phyloP scores from a whole-genome alignment of 306 rosid species.

The Styphnolobium japonicum region DNA sequence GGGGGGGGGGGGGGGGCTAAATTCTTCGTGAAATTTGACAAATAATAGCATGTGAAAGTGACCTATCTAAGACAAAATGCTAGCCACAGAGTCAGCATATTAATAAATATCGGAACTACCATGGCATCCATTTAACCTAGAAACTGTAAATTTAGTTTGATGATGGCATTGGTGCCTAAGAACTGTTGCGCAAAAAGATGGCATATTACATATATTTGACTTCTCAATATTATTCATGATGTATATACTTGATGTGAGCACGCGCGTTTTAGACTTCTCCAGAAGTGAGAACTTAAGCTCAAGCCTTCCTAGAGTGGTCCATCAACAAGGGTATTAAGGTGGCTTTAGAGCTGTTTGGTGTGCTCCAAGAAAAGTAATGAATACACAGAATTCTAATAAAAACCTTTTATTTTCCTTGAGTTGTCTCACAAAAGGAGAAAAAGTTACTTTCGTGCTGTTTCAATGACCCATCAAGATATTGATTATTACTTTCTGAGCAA shows the following conservation, averaged over 20 bases:
- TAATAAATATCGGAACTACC: not conserved
- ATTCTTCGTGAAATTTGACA: not conserved
- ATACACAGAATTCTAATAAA: not conserved
- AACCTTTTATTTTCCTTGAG: not conserved
- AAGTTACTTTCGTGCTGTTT: not conserved
- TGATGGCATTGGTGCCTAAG: not conserved
- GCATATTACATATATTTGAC: too few relatives aligned
- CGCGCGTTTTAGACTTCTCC: not conserved
- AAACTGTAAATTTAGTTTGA: not conserved
- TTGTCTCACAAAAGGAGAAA: not conserved
- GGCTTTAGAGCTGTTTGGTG: not conserved
- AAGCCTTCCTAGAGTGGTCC: not conserved
- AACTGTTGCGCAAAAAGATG: too few relatives aligned
- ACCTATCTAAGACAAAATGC: not conserved
- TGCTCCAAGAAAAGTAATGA: not conserved
- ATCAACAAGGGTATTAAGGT: not conserved
- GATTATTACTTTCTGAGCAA: not conserved
- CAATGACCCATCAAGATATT: not conserved
- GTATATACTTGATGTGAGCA: not conserved
- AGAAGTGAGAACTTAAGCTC: not conserved
- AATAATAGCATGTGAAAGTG: not conserved
- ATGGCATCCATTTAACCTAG: not conserved
- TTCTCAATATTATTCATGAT: too few relatives aligned
- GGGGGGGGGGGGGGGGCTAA: not conserved
- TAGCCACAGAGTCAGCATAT: not conserved